These are phyloP conservation scores for Hericium rajendrae DNA, from an alignment of 768 basidiomycete genomes.

Conservation along the genomic window DNA sequence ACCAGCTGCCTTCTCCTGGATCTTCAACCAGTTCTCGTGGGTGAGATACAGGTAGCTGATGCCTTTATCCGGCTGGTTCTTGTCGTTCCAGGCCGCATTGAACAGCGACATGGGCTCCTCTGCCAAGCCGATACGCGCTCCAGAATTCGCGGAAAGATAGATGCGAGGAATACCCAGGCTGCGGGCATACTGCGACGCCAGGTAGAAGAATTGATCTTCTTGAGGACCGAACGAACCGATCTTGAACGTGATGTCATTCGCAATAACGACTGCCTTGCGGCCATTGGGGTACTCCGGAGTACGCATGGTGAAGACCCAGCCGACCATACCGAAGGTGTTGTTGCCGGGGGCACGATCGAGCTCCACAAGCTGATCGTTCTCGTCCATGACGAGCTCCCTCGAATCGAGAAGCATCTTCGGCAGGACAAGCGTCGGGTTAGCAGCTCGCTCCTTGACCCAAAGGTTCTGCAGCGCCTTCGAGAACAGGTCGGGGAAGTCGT, in stretches of 20 bases:
- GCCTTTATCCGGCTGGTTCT: constrained; percentile 82
- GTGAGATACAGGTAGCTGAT: constrained; percentile 95
- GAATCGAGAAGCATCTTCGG: constrained; percentile 78
- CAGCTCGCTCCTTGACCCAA: constrained; percentile 67
- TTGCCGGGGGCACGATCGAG: constrained; percentile 89
- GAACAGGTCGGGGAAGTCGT: constrained; percentile 99
- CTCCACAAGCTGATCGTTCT: constrained; percentile 83
- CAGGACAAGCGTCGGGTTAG: constrained; percentile 53
- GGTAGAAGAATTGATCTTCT: constrained; percentile 96
- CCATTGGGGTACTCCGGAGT: constrained; percentile 92
- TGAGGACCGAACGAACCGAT: constrained; percentile 95
- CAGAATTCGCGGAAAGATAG: constrained; percentile 98
- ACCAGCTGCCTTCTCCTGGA: constrained; percentile 76
- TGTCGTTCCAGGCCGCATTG: constrained; percentile 85
- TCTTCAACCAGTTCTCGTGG: constrained; percentile 78
- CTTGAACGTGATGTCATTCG: constrained; percentile 98
- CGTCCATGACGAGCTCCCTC: constrained; percentile 88
- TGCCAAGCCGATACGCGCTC: constrained; percentile 91
- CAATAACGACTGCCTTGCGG: constrained; percentile 79
- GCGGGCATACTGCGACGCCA: constrained; percentile 90
- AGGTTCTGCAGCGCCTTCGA: constrained; percentile 92
- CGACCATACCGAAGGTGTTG: constrained; percentile 96
- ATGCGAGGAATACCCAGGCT: constrained; percentile 83
- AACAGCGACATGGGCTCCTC: constrained; percentile 87
- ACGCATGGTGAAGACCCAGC: constrained; percentile 86